A percentile compares a stretch with the other conserved stretches of the same genome.
Evolutionary conservation across 768 basidiomycete genomes (phyloP).

Genomic region (Boletus speciosus): DNA sequence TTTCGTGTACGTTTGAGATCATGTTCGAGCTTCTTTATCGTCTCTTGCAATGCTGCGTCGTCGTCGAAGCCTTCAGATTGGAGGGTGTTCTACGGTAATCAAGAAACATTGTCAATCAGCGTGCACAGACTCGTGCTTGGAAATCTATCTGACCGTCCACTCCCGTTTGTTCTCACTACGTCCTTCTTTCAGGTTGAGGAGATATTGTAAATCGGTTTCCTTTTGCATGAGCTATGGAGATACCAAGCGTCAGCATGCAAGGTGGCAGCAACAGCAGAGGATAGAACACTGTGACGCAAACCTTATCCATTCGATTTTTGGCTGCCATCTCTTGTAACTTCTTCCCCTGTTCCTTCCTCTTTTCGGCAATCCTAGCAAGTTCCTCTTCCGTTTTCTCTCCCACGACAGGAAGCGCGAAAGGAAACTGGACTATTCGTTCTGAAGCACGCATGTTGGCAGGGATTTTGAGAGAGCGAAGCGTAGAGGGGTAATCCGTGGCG

Average conservation of each 20-base stretch:
- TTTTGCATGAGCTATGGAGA: slow-evolving; percentile 61
- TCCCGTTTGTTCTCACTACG: slow-evolving; percentile 52
- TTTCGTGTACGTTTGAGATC: slow-evolving; percentile 74
- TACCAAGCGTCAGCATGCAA: background rate
- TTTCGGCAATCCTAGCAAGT: slow-evolving; percentile 70
- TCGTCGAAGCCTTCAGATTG: too few relatives aligned
- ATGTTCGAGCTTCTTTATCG: too few relatives aligned
- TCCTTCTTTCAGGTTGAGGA: slow-evolving; percentile 61
- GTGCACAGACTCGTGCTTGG: too few relatives aligned
- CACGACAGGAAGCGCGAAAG: slow-evolving; percentile 56
- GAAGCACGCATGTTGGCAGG: slow-evolving; percentile 59
- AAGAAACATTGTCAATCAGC: too few relatives aligned
- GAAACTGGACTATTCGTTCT: slow-evolving; percentile 85
- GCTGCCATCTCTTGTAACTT: slow-evolving; percentile 90
- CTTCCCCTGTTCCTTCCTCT: slow-evolving; percentile 78
- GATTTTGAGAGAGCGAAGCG: slow-evolving; percentile 64
- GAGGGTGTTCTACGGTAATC: too few relatives aligned
- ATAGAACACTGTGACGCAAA: slow-evolving; percentile 25
- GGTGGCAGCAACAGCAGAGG: background rate
- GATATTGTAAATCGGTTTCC: slow-evolving; percentile 66
- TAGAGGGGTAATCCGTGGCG: slow-evolving; percentile 70
- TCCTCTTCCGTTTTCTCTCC: slow-evolving; percentile 95
- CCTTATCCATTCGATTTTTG: slow-evolving; percentile 83
- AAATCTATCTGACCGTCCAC: too few relatives aligned
- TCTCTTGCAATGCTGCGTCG: too few relatives aligned